Base-by-base conservation (phyloP, 805 yeast species). In the Alloascoidea hylecoeti region DNA sequence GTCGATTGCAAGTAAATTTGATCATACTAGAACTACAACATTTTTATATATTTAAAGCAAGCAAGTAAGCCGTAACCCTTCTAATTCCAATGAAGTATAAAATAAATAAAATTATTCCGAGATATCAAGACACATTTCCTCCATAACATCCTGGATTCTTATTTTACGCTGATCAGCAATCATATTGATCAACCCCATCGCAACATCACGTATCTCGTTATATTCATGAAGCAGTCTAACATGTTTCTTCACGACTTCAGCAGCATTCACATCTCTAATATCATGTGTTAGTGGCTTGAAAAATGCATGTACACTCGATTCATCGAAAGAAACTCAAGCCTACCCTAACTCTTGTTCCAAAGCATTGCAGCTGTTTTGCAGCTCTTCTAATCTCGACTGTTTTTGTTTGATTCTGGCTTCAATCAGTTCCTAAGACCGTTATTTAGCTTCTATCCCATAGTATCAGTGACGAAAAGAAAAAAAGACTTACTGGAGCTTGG, bases 121-220 rank as follows among this genome's bases (percentile, higher is more conserved):
- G 30, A 37, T 36, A 41, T 52, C 52, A 34, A 58, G 46, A 0
- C 67, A 72, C 63, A 74, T 66, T 46, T 77, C 81, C 12, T 64
- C 59, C 46, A 74, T 53, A 4, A 76, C 64, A 28, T 66, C 73
- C 9, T 57, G 53, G 3, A 71, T 49, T 35, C 66, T 58, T 17
- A 68, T 55, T 17, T 63, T 57, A 41, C 72, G 61, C 42, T 74
- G 78, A 38, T 71, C 74, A 0, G 83, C 79, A 19, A 78, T 73
- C 60, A 75, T 52, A 33, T 70, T 67, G 6, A 75, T 66, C 42
- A 79, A 50, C 4, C 68, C 64, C 38, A 75, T 48, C 0, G 83
- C 81, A 2, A 66, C 61, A 48, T 78, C 86, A 46, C 71, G 68
- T 16, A 79, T 53, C 42, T 76, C 83, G 47, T 78, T 75, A 52